Evolutionary conservation across 139 green algal genomes (phyloP).

Genomic region (Ulvella scutata): DNA sequence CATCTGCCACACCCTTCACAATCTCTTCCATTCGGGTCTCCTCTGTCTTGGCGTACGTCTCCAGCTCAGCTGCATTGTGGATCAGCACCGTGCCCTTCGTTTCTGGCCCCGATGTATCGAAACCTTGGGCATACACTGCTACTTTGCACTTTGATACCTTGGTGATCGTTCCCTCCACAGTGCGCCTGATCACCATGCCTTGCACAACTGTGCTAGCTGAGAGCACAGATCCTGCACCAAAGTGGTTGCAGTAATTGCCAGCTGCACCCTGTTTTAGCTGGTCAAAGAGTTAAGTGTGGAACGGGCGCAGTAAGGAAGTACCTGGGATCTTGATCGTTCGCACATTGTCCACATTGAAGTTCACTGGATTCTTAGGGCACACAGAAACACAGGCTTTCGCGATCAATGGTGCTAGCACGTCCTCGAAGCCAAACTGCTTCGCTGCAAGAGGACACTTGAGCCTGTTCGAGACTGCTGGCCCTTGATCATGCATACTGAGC

Average conservation of each 20-base stretch:
- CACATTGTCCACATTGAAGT: slow-evolving; percentile 99
- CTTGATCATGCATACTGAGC: slow-evolving; percentile 64
- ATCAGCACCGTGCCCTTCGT: slow-evolving; percentile 96
- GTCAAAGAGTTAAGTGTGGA: too few relatives aligned
- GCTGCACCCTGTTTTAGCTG: too few relatives aligned
- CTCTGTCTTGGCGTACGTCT: slow-evolving; percentile 77
- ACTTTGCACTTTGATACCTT: slow-evolving; percentile 75
- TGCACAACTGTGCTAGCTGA: slow-evolving; percentile 35
- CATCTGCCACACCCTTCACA: slow-evolving; percentile 65
- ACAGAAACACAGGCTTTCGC: slow-evolving; percentile 91
- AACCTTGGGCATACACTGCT: slow-evolving; percentile 41
- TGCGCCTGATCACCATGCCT: slow-evolving; percentile 80
- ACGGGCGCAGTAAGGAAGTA: too few relatives aligned
- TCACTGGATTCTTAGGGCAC: slow-evolving; percentile 78
- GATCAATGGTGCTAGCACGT: slow-evolving; percentile 68
- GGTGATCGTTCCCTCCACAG: slow-evolving; percentile 73
- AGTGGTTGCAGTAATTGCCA: neutral
- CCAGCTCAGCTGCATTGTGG: slow-evolving; percentile 78
- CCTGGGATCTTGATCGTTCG: slow-evolving; percentile 88
- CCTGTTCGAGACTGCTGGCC: slow-evolving; percentile 47
- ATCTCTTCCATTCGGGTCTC: slow-evolving; percentile 80
- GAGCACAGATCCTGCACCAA: neutral
- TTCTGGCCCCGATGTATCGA: slow-evolving; percentile 39
- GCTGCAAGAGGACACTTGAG: slow-evolving; percentile 53
- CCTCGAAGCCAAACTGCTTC: slow-evolving; percentile 87